These are phyloP conservation scores for Endoconidiophora polonica DNA, from an alignment of 2,329 filamentous ascomycete genomes.

Conservation along the genomic window DNA sequence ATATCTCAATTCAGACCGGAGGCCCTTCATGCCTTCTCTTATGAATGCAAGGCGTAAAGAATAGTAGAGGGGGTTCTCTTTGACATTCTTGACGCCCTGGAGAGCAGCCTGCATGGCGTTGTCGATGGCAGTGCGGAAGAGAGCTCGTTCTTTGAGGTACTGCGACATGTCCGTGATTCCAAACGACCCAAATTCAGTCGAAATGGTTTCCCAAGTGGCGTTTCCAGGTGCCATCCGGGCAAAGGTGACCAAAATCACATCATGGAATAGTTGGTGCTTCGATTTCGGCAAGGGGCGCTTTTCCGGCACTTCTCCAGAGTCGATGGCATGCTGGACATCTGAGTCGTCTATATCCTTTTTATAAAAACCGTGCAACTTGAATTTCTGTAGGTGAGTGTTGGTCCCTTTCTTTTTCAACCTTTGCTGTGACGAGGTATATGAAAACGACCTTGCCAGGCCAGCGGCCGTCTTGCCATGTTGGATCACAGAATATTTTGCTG, in stretches of 20 bases:
- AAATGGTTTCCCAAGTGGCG: constrained; percentile 11
- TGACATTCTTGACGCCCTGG: constrained; percentile 19
- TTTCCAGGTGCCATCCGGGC: constrained; percentile 9
- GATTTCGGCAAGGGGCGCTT: constrained; percentile 1
- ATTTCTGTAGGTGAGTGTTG: not conserved
- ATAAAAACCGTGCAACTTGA: constrained; percentile 6
- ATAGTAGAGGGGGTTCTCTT: constrained; percentile 38
- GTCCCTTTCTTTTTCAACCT: not conserved
- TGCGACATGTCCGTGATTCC: constrained; percentile 21
- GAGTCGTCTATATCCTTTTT: not conserved
- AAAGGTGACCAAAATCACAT: constrained; percentile 11
- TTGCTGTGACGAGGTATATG: not conserved
- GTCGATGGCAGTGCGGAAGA: constrained; percentile 30
- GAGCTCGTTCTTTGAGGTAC: constrained; percentile 26
- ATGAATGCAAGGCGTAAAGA: constrained; percentile 44
- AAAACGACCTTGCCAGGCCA: constrained; percentile 1
- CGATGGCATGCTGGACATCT: constrained; percentile 7
- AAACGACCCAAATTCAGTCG: constrained; percentile 13
- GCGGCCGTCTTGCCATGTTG: not conserved
- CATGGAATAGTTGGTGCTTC: constrained; percentile 12
- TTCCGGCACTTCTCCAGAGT: constrained; percentile 7
- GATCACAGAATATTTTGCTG: not conserved
- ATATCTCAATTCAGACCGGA: constrained; percentile 45
- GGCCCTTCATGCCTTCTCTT: constrained; percentile 29
- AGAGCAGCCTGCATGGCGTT: constrained; percentile 29